Percentiles rank a stretch among this genome's conserved stretches.
phyloP scores from a whole-genome alignment of 129 eudicot species.

The Artemisia annua region DNA sequence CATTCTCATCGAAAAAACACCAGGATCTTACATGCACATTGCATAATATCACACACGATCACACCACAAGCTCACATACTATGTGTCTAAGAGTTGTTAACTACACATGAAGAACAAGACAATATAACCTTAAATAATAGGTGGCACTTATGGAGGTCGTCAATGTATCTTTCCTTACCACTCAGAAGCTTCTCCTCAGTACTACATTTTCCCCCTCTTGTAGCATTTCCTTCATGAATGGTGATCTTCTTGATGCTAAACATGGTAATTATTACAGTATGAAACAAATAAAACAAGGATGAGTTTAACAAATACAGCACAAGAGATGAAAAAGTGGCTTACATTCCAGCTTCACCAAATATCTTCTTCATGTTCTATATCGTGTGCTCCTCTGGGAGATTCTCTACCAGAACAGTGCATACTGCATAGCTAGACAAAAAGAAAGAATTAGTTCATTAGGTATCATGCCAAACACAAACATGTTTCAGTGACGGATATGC shows the following conservation, averaged over 20 bases:
- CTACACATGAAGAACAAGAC: background rate
- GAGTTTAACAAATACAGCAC: background rate
- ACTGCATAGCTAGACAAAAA: slow-evolving; percentile 45
- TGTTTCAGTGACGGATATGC: background rate
- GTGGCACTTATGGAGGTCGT: background rate
- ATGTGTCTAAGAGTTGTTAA: background rate
- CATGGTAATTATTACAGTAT: background rate
- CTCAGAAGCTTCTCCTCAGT: slow-evolving; percentile 76
- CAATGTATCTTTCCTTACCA: slow-evolving; percentile 59
- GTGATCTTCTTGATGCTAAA: slow-evolving; percentile 68
- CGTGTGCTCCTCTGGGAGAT: slow-evolving; percentile 93
- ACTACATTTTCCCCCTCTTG: slow-evolving; percentile 50
- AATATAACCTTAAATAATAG: background rate
- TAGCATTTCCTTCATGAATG: slow-evolving; percentile 67
- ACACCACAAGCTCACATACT: slow-evolving; percentile 2
- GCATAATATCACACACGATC: background rate
- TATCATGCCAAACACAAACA: slow-evolving; percentile 8
- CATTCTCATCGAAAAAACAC: background rate
- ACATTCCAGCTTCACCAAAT: slow-evolving; percentile 79
- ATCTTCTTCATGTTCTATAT: slow-evolving; percentile 62
- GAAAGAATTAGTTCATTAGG: slow-evolving; percentile 5
- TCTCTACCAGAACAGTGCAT: slow-evolving; percentile 94
- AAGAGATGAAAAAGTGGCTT: slow-evolving; percentile 25
- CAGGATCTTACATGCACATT: background rate
- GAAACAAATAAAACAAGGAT: background rate